Evolutionary conservation across 495 filamentous ascomycete species (phyloP), one percentile per base, ranked within the genome.

Genomic region (Talaromyces borbonicus): DNA sequence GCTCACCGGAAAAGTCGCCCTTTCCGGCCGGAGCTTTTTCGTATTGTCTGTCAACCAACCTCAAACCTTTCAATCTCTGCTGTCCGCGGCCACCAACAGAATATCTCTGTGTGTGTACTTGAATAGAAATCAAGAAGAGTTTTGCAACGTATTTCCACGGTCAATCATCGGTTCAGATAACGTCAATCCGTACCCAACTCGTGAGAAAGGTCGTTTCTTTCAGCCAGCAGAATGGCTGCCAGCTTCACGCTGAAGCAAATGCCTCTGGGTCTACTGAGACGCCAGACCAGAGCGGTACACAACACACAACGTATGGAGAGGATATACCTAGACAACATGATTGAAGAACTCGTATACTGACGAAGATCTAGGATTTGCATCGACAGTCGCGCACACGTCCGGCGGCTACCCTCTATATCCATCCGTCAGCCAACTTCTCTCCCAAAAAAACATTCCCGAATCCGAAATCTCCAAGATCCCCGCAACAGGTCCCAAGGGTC

Each of bases 401-500:
- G 43, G 67, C 47, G 43, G 68, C 47, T 85, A 86, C 61, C 86
- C 87, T 16, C 78, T 92, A 35, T 85, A 87, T 54, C 92, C 92
- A 18, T 92, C 92, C 11, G 89, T 98, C 31, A 68, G 68, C 56
- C 79, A 84, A 52, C 74, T 97, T 30, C 74, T 98, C 33, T 81
- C 84, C 61, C 71, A 82, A 59, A 79, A 92, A 55, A 78, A 77
- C 47, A 63, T 97, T 22, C 71, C 83, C 33, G 72, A 78, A 39
- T 80, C 80, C 19, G 85, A 84, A 49, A 65, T 83, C 23, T 73
- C 81, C 60, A 80, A 84, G 56, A 96, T 98, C 59, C 84, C 79
- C 16, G 80, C 87, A 8, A 90, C 83, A 22, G 92, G 92, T 12
- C 92, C 92, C 26, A 84, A 81, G 60, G 89, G 90, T 37, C 82